Conservation (phyloP, 495 filamentous ascomycete genomes). For the Alectoria sarmentosa region DNA sequence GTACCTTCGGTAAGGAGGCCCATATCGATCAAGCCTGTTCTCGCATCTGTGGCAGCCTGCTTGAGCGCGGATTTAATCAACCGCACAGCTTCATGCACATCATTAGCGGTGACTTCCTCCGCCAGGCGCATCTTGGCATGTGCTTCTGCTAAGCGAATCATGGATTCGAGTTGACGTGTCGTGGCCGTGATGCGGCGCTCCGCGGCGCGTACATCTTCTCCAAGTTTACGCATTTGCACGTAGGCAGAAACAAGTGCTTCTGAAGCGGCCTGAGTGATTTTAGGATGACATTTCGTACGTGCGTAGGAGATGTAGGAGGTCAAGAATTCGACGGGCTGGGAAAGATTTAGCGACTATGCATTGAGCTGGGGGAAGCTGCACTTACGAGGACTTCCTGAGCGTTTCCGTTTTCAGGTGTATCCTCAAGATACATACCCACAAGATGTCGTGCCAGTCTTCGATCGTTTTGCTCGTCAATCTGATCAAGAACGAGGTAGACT, state of each 20-base stretch:
- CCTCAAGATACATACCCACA: constrained; percentile 95
- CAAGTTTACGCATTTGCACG: constrained; percentile 91
- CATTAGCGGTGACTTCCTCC: constrained; percentile 62
- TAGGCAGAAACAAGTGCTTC: constrained; percentile 78
- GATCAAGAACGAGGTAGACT: constrained; percentile 92
- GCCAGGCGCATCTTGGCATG: constrained; percentile 96
- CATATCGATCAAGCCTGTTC: constrained; percentile 96
- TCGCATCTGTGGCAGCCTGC: constrained; percentile 84
- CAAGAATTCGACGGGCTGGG: constrained; percentile 86
- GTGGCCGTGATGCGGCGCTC: constrained; percentile 98
- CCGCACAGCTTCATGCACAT: constrained; percentile 86
- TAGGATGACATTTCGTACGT: constrained; percentile 75
- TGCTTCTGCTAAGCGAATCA: constrained; percentile 93
- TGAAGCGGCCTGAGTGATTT: constrained; percentile 67
- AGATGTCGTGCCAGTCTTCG: constrained; percentile 85
- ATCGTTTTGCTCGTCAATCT: constrained; percentile 81
- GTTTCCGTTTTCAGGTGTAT: constrained; percentile 80
- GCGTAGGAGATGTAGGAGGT: constrained; percentile 98
- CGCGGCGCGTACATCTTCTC: constrained; percentile 85
- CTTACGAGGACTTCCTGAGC: constrained; percentile 71
- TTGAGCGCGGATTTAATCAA: constrained; percentile 94
- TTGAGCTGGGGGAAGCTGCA: constrained; percentile 18
- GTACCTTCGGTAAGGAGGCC: constrained; percentile 87
- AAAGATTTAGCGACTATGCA: neutral
- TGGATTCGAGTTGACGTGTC: constrained; percentile 89